phyloP scores from a whole-genome alignment of 2,329 filamentous ascomycete species.

The Leptographium radiaticola region DNA sequence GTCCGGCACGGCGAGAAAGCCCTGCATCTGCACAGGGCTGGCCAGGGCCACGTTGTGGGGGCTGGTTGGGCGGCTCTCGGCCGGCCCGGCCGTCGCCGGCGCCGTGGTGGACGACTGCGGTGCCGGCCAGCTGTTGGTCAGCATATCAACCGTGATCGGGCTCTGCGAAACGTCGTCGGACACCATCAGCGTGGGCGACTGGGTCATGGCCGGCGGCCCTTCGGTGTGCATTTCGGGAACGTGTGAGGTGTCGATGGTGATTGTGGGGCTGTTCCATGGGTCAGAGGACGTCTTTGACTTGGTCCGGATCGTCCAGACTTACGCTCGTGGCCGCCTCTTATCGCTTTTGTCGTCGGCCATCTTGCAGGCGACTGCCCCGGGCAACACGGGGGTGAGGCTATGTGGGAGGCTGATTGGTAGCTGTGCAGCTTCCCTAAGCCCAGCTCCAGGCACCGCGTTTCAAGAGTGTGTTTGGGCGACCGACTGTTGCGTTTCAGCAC shows the following conservation, averaged over 20 bases:
- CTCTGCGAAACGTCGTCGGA: constrained; percentile 24
- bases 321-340: constrained; percentile 8
- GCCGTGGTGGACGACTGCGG: not conserved
- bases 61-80: constrained; percentile 53
- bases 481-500: not conserved
- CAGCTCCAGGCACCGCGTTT: too few species aligned
- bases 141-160: constrained; percentile 24
- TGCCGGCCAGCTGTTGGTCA: constrained; percentile 13
- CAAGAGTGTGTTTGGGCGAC: too few species aligned
- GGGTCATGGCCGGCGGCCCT: constrained; percentile 13
- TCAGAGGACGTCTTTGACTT: not conserved
- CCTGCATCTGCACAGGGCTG: constrained; percentile 35
- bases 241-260: constrained; percentile 38
- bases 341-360: constrained; percentile 3
- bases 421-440: not conserved
- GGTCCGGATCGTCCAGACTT: not conserved
- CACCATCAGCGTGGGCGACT: constrained; percentile 22
- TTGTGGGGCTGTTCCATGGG: constrained; percentile 29
- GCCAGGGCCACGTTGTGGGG: constrained; percentile 64
- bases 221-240: constrained; percentile 18
- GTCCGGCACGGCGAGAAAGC: constrained; percentile 55
- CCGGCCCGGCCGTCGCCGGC: not conserved
- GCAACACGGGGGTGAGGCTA: not conserved
- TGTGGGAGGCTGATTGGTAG: too few species aligned
- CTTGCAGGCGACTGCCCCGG: not conserved